Percentiles rank a stretch among this genome's conserved stretches.
These are phyloP conservation scores for Beauveria bassiana DNA, from an alignment of 2,329 filamentous ascomycete genomes.

Conservation along the genomic window DNA sequence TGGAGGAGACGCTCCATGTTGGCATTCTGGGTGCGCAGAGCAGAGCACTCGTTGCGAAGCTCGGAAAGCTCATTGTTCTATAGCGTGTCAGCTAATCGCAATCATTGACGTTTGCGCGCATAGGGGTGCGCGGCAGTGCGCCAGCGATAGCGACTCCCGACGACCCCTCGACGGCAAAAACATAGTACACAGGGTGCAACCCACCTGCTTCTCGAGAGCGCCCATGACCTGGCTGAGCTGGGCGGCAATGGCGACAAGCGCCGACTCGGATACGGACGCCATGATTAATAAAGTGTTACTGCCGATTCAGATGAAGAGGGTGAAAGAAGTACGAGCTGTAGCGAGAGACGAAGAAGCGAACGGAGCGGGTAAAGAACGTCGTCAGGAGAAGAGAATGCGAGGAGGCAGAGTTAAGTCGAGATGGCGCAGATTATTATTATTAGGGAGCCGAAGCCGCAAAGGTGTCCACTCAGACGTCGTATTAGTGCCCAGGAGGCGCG, in stretches of 20 bases:
- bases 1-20: conserved; percentile 18
- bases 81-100: background rate
- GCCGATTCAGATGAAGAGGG: background rate
- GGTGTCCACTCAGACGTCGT: conserved; percentile 10
- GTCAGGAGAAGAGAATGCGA: conserved; percentile 9
- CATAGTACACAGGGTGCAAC: conserved; percentile 1
- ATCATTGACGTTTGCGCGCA: background rate
- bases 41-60: conserved; percentile 18
- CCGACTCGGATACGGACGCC: conserved; percentile 10
- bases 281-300: conserved; percentile 8
- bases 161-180: conserved; percentile 2
- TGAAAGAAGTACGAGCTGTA: conserved; percentile 5
- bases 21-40: conserved; percentile 18
- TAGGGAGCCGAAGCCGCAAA: conserved; percentile 6
- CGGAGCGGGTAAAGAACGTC: background rate
- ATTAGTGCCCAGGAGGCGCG: conserved; percentile 1
- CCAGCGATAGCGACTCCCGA: background rate
- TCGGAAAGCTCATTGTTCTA: conserved; percentile 19
- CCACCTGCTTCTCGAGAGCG: conserved; percentile 13
- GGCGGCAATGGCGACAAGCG: conserved; percentile 11
- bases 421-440: conserved; percentile 9
- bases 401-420: background rate
- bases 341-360: conserved; percentile 12
- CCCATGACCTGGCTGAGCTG: conserved; percentile 13
- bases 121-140: background rate